Base-by-base conservation (phyloP, 345 rosid genomes). In the Pistacia integerrima region DNA sequence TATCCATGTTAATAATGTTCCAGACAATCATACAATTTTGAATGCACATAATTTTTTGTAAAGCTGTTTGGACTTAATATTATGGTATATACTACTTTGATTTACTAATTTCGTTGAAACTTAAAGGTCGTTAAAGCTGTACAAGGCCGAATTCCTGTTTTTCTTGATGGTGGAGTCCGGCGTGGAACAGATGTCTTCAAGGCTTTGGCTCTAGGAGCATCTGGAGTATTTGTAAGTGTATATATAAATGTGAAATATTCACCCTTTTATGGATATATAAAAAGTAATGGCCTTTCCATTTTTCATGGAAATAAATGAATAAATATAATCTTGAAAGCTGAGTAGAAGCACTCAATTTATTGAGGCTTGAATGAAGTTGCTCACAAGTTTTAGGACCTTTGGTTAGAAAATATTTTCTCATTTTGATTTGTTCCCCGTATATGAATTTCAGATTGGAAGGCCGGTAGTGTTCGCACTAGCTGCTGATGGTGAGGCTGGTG, bases 131-230 rank as follows among this genome's bases (percentile, higher is more conserved):
- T 92, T 44, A 92, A 93, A 84, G 98, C 97, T 74, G 91, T 87
- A 59, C 89, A 91, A 79, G 97, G 97, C 76, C 86, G 87, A 63
- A 76, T 96, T 78, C 99, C 97, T 16, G 98, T 96, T 44, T 93
- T 96, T 71, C 92, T 96, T 1, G 98, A 96, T 65, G 98, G 99
- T 25, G 99, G 99, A 33, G 91, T 96, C 76, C 93, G 98, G 11
- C 98, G 97, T 69, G 99, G 99, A 82, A 96, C 99, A 0, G 98
- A 96, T 85, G 98, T 96, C 66, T 96, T 96, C 82, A 96, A 96
- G 87, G 98, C 99, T 35, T 81, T 96, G 81, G 99, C 99, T 75
- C 85, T 96, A 13, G 99, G 99, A 56, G 98, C 99, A 63, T 87
- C 97, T 17, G 99, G 97, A 80, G 83, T 93, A 78, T 96, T 96